Conservation (phyloP, 306 rosid species). For the Prunus salicina region DNA sequence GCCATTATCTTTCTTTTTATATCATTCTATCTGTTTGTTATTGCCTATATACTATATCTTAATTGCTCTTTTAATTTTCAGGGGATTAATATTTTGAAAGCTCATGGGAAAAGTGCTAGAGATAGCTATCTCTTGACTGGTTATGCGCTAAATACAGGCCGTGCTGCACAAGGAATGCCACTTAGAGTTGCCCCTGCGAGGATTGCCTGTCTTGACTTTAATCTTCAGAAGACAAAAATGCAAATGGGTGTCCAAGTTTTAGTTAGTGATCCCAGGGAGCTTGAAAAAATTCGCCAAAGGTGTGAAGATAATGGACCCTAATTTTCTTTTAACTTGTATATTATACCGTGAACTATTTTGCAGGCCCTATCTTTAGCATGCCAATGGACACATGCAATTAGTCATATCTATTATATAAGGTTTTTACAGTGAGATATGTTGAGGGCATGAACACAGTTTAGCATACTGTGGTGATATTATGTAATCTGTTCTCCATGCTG, state of each 20-base stretch:
- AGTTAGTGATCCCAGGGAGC: constrained; percentile 89
- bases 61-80: constrained; percentile 27
- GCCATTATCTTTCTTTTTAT: not conserved
- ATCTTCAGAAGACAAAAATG: constrained; percentile 99
- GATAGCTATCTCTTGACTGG: constrained; percentile 95
- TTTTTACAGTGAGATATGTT: not conserved
- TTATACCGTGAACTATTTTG: not conserved
- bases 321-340: not conserved
- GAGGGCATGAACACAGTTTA: not conserved
- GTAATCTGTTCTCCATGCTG: not conserved
- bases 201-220: constrained; percentile 95
- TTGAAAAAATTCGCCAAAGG: constrained; percentile 97
- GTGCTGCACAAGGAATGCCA: constrained; percentile 99
- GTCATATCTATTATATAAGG: not conserved
- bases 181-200: constrained; percentile 85
- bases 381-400: not conserved
- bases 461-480: not conserved
- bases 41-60: not conserved
- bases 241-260: constrained; percentile 96
- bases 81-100: constrained; percentile 96
- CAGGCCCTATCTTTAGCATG: not conserved
- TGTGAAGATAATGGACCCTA: constrained; percentile 11
- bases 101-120: constrained; percentile 92
- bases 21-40: not conserved
- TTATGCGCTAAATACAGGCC: constrained; percentile 87